Conservation (phyloP, 2,329 filamentous ascomycete genomes). For the Ascochyta lentis region DNA sequence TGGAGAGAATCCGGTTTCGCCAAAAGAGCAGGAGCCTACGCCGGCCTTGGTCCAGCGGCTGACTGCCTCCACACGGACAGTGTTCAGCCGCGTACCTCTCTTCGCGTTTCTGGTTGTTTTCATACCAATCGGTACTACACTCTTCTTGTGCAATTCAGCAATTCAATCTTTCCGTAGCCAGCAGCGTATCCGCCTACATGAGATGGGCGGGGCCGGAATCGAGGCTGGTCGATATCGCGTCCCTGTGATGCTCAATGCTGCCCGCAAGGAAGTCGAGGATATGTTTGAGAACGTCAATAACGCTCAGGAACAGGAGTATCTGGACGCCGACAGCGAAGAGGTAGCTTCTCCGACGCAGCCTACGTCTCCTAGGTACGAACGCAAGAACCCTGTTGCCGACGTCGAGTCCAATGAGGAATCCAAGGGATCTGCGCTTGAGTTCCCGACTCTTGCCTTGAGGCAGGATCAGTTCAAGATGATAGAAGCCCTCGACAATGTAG, state of each 20-base stretch:
- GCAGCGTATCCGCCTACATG: constrained; percentile 77
- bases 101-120: constrained; percentile 71
- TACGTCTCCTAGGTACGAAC: constrained; percentile 19
- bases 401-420: constrained; percentile 39
- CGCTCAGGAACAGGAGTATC: constrained; percentile 73
- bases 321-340: constrained; percentile 63
- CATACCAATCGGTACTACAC: constrained; percentile 73
- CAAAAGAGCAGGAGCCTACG: constrained; percentile 47
- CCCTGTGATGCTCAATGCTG: constrained; percentile 72
- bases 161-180: constrained; percentile 79
- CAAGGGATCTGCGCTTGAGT: constrained; percentile 51
- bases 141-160: constrained; percentile 77
- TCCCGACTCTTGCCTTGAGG: constrained; percentile 78
- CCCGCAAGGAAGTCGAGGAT: constrained; percentile 77
- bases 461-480: constrained; percentile 87
- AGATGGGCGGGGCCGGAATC: constrained; percentile 71
- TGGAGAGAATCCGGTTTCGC: constrained; percentile 64
- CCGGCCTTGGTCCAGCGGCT: constrained; percentile 48
- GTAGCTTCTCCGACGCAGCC: constrained; percentile 36
- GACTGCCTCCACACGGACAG: constrained; percentile 42
- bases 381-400: constrained; percentile 26
- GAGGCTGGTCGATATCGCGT: constrained; percentile 75
- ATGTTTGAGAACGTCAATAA: constrained; percentile 76
- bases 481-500: constrained; percentile 70
- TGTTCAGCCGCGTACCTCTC: constrained; percentile 66